Conservation (phyloP, 2,329 filamentous ascomycete genomes). For the Apiospora sp. region DNA sequence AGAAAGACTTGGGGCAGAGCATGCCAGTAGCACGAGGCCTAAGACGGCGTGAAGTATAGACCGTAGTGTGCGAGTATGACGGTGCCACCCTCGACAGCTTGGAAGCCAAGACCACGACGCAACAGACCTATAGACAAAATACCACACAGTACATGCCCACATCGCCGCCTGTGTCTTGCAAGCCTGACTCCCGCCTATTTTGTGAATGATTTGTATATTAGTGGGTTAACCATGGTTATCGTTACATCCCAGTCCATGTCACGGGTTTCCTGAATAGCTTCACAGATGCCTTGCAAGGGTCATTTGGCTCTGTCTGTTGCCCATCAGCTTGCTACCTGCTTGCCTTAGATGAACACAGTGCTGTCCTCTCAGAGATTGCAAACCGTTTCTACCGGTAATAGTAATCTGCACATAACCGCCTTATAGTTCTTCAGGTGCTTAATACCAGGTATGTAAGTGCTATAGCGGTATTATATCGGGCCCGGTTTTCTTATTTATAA, state of each 20-base stretch:
- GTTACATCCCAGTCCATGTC: no score
- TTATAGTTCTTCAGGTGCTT: neutral
- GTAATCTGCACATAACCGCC: neutral
- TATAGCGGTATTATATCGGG: neutral
- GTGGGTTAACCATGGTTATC: no score
- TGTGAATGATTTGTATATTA: no score
- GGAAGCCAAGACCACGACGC: neutral
- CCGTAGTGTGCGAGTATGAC: neutral
- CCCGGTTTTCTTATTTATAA: neutral
- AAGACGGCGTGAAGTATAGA: neutral
- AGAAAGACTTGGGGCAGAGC: constrained; percentile 10
- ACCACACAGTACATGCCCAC: neutral
- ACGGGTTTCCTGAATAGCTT: no score
- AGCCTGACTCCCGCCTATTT: no score
- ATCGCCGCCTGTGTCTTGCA: no score
- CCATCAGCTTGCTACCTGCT: no score
- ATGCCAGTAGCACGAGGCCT: neutral
- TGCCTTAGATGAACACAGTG: no score
- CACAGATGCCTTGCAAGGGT: no score
- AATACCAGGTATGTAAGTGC: neutral
- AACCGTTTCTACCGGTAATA: no score
- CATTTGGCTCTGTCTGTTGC: no score
- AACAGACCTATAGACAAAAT: constrained; percentile 16
- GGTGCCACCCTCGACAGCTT: neutral
- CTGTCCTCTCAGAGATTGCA: no score